Evolutionary conservation across 176 grass and related monocot genomes (phyloP).

Genomic region (Pontederia paniculata): DNA sequence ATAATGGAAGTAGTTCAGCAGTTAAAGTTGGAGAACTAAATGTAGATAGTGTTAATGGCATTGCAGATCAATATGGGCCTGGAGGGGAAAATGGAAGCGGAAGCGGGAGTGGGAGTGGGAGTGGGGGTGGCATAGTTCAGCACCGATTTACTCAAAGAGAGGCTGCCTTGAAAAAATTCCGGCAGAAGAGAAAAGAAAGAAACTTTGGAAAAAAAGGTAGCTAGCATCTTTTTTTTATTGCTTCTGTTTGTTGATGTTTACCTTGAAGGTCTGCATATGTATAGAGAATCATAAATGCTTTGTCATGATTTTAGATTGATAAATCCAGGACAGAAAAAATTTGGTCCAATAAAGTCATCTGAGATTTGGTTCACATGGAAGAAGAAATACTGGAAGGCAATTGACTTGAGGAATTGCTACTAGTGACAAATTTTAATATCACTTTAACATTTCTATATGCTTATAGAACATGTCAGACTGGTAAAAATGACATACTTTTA

Average conservation of each 20-base stretch:
- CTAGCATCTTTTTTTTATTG: not conserved
- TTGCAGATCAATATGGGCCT: conserved; percentile 25
- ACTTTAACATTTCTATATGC: too few relatives aligned
- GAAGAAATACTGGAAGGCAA: too few relatives aligned
- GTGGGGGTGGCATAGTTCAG: conserved; percentile 31
- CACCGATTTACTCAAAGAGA: conserved; percentile 45
- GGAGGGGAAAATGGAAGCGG: conserved; percentile 36
- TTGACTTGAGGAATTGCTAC: too few relatives aligned
- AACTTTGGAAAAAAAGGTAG: conserved; percentile 81
- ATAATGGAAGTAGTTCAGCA: conserved; percentile 32
- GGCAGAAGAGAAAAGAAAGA: conserved; percentile 55
- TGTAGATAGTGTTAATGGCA: conserved; percentile 28
- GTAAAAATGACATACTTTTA: too few relatives aligned
- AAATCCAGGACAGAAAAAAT: not conserved
- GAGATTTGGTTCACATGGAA: too few relatives aligned
- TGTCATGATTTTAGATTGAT: not conserved
- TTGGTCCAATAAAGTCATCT: not conserved
- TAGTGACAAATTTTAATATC: too few relatives aligned
- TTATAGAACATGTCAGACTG: too few relatives aligned
- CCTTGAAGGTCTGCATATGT: not conserved
- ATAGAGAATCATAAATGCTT: not conserved
- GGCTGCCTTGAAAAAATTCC: conserved; percentile 62
- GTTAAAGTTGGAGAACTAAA: conserved; percentile 29
- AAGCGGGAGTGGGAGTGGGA: conserved; percentile 38
- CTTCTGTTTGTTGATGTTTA: conserved; percentile 17